A percentile compares a stretch with the other conserved stretches of the same genome.
Evolutionary conservation across 768 basidiomycete genomes (phyloP).

Genomic region (Royoungia palumana): DNA sequence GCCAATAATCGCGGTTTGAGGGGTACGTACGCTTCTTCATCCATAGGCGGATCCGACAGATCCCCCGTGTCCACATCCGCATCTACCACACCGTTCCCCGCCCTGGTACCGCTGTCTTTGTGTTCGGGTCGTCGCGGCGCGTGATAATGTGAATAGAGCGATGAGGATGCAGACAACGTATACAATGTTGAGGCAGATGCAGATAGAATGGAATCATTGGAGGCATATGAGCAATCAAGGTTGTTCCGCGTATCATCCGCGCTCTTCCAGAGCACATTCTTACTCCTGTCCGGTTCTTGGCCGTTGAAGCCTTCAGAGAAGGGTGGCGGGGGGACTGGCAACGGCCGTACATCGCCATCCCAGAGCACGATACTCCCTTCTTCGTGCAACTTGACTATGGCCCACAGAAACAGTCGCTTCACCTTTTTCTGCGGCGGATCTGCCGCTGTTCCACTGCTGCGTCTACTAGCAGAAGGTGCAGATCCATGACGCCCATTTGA

Average conservation of each 20-base stretch:
- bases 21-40: conserved; percentile 63
- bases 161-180: conserved; percentile 16
- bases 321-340: conserved; percentile 20
- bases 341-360: conserved; percentile 55
- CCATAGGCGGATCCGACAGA: conserved; percentile 56
- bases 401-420: conserved; percentile 67
- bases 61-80: conserved; percentile 39
- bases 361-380: conserved; percentile 76
- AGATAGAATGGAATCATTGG: neutral
- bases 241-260: conserved; percentile 4
- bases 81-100: conserved; percentile 25
- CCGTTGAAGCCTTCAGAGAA: neutral
- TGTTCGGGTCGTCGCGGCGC: conserved; percentile 10
- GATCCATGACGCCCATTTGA: neutral
- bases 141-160: conserved; percentile 27
- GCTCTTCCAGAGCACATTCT: conserved; percentile 50
- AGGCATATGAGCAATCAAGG: no score
- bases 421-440: conserved; percentile 42
- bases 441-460: neutral
- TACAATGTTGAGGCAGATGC: conserved; percentile 20
- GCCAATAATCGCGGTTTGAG: conserved; percentile 53
- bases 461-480: neutral
- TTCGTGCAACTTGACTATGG: conserved; percentile 57
- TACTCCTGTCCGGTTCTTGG: conserved; percentile 9
- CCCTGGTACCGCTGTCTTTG: conserved; percentile 11